A percentile compares a stretch with the other conserved stretches of the same genome.
These are phyloP conservation scores for Citrus medica DNA, from an alignment of 345 rosid genomes.

Conservation along the genomic window DNA sequence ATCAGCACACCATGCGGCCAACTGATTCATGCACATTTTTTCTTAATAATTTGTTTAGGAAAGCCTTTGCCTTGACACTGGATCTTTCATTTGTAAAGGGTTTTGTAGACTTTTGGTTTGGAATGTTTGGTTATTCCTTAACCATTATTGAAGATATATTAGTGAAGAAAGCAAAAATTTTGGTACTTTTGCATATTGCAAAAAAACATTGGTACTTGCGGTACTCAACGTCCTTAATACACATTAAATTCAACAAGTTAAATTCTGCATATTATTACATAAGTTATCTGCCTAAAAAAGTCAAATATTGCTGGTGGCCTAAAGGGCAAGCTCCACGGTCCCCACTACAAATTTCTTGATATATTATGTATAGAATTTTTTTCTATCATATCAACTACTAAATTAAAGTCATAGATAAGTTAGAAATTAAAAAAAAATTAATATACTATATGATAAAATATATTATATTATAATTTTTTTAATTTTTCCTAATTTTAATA, in stretches of 20 bases:
- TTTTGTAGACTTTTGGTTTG: neutral
- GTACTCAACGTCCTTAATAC: no score
- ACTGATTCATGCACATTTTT: neutral
- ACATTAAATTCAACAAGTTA: no score
- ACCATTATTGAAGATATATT: neutral
- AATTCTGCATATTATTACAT: neutral
- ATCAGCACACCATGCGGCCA: constrained; percentile 2
- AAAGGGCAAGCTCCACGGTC: neutral
- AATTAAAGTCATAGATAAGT: no score
- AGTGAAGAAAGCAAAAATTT: neutral
- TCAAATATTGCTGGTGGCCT: neutral
- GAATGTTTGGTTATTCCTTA: neutral
- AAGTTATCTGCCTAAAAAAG: neutral
- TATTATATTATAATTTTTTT: no score
- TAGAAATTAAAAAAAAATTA: no score
- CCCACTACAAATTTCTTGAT: neutral
- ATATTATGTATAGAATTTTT: neutral
- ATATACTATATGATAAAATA: no score
- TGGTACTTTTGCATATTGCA: no score
- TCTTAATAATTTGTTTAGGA: neutral
- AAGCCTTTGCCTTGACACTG: neutral
- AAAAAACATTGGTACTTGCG: no score
- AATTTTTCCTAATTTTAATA: no score
- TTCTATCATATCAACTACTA: neutral
- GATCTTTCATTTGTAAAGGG: neutral